phyloP scores from a whole-genome alignment of 306 rosid genomes.

The Quercus ilex region DNA sequence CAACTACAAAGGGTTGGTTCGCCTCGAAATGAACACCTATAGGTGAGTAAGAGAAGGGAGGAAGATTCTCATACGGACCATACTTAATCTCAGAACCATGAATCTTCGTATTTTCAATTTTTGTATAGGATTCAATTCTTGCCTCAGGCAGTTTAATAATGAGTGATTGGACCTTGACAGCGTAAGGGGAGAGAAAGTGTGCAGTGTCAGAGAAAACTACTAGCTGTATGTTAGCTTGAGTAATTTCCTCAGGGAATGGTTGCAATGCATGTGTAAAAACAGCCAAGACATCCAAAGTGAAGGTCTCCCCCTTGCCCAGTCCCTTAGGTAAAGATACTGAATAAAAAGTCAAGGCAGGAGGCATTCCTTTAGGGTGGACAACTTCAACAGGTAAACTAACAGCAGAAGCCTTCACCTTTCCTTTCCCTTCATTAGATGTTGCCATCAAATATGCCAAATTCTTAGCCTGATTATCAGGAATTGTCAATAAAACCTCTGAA shows the following conservation, averaged over 20 bases:
- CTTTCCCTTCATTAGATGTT: slow-evolving; percentile 56
- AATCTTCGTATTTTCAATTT: slow-evolving; percentile 55
- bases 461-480: slow-evolving; percentile 64
- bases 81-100: slow-evolving; percentile 93
- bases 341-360: slow-evolving; percentile 57
- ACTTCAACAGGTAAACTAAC: slow-evolving; percentile 44
- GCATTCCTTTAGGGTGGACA: slow-evolving; percentile 56
- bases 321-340: slow-evolving; percentile 71
- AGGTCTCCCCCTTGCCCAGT: slow-evolving; percentile 64
- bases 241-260: slow-evolving; percentile 88
- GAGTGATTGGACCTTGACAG: slow-evolving; percentile 69
- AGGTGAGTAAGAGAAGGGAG: slow-evolving; percentile 67
- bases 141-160: slow-evolving; percentile 79
- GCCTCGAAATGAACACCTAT: slow-evolving; percentile 81
- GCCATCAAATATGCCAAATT: slow-evolving; percentile 67
- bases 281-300: slow-evolving; percentile 65
- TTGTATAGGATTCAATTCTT: slow-evolving; percentile 83
- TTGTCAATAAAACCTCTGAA: slow-evolving; percentile 55
- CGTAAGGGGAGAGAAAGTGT: slow-evolving; percentile 74
- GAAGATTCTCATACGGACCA: slow-evolving; percentile 76
- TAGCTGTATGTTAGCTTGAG: slow-evolving; percentile 86
- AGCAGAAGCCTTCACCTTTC: slow-evolving; percentile 56
- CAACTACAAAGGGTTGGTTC: slow-evolving; percentile 88
- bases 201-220: slow-evolving; percentile 80
- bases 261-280: slow-evolving; percentile 57